Base-by-base conservation (phyloP, 805 yeast genomes). In the Nakazawaea pomicola region DNA sequence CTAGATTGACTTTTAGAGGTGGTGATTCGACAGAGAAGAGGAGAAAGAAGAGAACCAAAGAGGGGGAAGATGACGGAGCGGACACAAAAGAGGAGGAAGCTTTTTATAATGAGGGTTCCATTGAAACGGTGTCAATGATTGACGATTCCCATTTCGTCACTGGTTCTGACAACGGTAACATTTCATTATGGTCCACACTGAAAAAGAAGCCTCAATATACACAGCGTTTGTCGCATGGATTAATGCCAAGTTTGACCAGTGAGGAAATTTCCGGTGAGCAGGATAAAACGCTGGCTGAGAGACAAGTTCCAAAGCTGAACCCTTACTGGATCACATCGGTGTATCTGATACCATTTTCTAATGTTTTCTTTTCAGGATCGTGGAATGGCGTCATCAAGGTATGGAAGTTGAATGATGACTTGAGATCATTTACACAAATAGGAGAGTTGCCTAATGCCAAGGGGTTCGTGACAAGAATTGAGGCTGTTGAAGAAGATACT, bases 101-200 rank as follows among this genome's bases (percentile, higher is more conserved):
- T 14, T 72, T 76, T 52, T 73, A 67, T 49, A 65, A 77, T 32
- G 97, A 93, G 59, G 98, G 98, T 10, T 80, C 93, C 47, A 80
- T 91, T 40, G 98, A 91, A 52, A 82, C 85, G 55, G 93, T 90
- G 25, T 67, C 84, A 10, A 89, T 90, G 96, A 63, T 86, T 41
- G 99, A 93, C 61, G 95, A 90, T 61, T 77, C 89, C 20, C 89
- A 85, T 58, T 93, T 93, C 57, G 80, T 93, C 35, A 90, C 98
- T 1, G 98, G 98, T 4, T 82, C 95, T 12, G 99, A 93, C 57
- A 91, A 90, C 58, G 99, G 99, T 32, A 84, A 78, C 55, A 64
- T 93, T 24, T 66, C 86, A n/a, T 67, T 93, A 46, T 93, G 99
- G 99, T 80, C 96, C 2, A 64, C 83, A 43, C 80, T 86, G 19